A percentile compares a stretch with the other conserved stretches of the same genome.
Evolutionary conservation across 768 basidiomycete genomes (phyloP).

Genomic region (Tulasnella sp.): DNA sequence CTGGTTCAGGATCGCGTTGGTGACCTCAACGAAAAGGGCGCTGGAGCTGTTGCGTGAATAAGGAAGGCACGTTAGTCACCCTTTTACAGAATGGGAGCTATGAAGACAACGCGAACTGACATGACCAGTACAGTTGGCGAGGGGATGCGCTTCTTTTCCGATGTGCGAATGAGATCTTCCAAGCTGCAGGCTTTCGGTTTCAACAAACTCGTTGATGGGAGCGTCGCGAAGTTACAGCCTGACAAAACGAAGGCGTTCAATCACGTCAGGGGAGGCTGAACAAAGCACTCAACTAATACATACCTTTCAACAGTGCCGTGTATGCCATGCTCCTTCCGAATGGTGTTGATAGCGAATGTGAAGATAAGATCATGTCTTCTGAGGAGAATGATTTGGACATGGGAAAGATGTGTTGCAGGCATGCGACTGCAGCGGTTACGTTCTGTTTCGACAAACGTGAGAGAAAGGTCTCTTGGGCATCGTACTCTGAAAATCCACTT

Average conservation of each 20-base stretch:
- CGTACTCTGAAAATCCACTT: constrained; percentile 1
- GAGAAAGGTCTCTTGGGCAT: background rate
- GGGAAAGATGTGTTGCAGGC: constrained; percentile 64
- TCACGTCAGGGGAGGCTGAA: constrained; percentile 1
- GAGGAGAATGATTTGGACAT: constrained; percentile 53
- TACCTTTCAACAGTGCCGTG: constrained; percentile 63
- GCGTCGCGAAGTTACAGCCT: constrained; percentile 46
- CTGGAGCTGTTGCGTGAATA: constrained; percentile 30
- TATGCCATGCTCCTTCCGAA: constrained; percentile 74
- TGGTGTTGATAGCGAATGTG: constrained; percentile 58
- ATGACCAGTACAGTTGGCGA: constrained; percentile 65
- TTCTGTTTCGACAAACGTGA: constrained; percentile 32
- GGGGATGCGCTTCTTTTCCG: constrained; percentile 17
- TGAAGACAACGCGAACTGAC: constrained; percentile 20
- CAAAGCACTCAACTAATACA: too few species aligned
- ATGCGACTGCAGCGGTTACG: constrained; percentile 80
- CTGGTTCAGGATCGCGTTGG: constrained; percentile 40
- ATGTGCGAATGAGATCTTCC: constrained; percentile 20
- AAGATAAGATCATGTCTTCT: constrained; percentile 68
- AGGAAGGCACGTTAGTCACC: too few species aligned
- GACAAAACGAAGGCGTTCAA: constrained; percentile 24
- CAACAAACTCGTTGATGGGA: constrained; percentile 43
- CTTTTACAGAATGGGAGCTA: background rate
- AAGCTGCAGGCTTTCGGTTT: background rate
- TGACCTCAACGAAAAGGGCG: constrained; percentile 45